A percentile compares a stretch with the other conserved stretches of the same genome.
phyloP scores from a whole-genome alignment of 345 rosid species.

The Murraya koenigii region DNA sequence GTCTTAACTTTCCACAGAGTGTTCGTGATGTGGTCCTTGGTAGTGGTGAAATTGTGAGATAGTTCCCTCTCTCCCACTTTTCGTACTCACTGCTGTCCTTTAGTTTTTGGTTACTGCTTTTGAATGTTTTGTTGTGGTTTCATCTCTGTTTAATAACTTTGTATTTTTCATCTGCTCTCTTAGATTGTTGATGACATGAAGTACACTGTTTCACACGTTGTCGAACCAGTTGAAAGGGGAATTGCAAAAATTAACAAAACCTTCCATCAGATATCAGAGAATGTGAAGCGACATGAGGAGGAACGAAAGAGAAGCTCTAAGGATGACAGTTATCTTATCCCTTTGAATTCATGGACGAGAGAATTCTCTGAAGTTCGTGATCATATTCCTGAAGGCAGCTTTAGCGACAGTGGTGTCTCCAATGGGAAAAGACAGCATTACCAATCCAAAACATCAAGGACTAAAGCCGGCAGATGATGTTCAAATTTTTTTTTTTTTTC shows the following conservation, averaged over 20 bases:
- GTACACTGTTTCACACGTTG: slow-evolving; percentile 95
- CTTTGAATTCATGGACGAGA: slow-evolving; percentile 67
- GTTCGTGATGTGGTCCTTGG: slow-evolving; percentile 95
- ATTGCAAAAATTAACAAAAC: slow-evolving; percentile 83
- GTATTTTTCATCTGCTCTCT: slow-evolving; percentile 1
- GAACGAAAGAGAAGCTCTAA: slow-evolving; percentile 64
- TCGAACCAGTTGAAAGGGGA: slow-evolving; percentile 97
- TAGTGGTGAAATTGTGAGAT: slow-evolving; percentile 91
- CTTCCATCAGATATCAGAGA: slow-evolving; percentile 82
- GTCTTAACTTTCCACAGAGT: slow-evolving; percentile 90
- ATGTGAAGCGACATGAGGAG: slow-evolving; percentile 74
- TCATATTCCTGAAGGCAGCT: slow-evolving; percentile 62
- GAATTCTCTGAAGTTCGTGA: slow-evolving; percentile 86
- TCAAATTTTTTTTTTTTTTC: neutral
- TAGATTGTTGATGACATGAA: slow-evolving; percentile 99
- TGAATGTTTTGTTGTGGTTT: neutral
- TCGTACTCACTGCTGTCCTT: neutral
- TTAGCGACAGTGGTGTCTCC: slow-evolving; percentile 82
- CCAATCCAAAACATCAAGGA: slow-evolving; percentile 47
- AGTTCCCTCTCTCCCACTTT: neutral
- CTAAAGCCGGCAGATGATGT: slow-evolving; percentile 36
- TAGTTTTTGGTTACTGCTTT: neutral
- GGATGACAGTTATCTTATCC: slow-evolving; percentile 85
- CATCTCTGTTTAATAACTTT: slow-evolving; percentile 10
- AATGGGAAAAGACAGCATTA: slow-evolving; percentile 46